Evolutionary conservation across 805 yeast genomes (phyloP).

Genomic region (Lachancea thermotolerans): DNA sequence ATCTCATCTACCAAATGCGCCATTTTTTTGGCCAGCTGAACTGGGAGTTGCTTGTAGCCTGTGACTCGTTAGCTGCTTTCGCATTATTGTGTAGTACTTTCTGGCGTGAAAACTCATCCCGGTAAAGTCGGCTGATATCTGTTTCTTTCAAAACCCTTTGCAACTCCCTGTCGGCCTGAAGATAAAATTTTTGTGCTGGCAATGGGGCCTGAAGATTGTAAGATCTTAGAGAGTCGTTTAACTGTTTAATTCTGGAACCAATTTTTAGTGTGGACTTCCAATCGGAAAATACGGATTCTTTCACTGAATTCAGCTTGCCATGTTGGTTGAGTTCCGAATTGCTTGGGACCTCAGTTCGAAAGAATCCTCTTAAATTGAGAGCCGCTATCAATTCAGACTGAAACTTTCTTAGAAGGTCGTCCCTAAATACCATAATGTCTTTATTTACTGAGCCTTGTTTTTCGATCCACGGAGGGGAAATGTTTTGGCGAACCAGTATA

Average conservation of each 20-base stretch:
- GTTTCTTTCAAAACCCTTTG: slow-evolving; percentile 34
- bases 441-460: slow-evolving; percentile 52
- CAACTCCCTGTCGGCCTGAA: slow-evolving; percentile 40
- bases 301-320: background rate
- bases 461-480: slow-evolving; percentile 87
- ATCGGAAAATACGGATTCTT: slow-evolving; percentile 15
- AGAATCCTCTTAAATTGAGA: background rate
- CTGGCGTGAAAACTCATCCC: background rate
- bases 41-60: background rate
- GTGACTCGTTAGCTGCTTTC: background rate
- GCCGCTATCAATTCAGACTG: slow-evolving; percentile 26
- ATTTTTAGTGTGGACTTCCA: slow-evolving; percentile 36
- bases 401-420: slow-evolving; percentile 35
- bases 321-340: too few species aligned
- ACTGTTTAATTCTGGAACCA: slow-evolving; percentile 33
- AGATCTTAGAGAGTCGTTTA: slow-evolving; percentile 48
- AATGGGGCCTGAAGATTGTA: slow-evolving; percentile 61
- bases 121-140: slow-evolving; percentile 13
- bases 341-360: background rate
- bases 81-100: background rate
- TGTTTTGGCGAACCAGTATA: slow-evolving; percentile 66
- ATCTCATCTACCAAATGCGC: background rate
- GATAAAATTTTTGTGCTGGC: slow-evolving; percentile 51
- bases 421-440: slow-evolving; percentile 43
- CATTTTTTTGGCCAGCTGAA: background rate